Base-by-base conservation (phyloP, 139 green algal species). In the Ostreobium quekettii region DNA sequence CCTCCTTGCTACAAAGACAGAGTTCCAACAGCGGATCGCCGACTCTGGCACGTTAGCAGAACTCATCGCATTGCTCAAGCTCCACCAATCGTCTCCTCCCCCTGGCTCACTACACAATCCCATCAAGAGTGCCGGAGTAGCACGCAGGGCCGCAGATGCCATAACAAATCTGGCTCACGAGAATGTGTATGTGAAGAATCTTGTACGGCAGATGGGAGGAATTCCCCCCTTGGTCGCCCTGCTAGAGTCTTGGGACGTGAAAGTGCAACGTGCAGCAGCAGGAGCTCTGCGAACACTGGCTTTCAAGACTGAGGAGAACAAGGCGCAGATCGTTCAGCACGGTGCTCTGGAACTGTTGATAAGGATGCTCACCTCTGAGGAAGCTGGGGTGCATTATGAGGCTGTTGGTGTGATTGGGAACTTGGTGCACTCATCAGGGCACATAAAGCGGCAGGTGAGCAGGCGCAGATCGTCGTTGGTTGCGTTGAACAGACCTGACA, bases 241-340 rank as follows among this genome's bases (percentile, higher is more conserved):
- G 49, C 75, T 98, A 26, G 82, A 90, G 42, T 82, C 78, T 1
- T 80, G 82, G 60, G 93, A 97, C 66, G 38, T 81, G 47, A 98
- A 97, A 77, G 88, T 93, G 30, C 87, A 97, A 73, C 76, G 89
- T 0, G 91, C 93, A 11, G 87, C 83, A 19, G 90, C 90, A 19
- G 87, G 88, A 4, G 86, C 88, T 1, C 74, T 99, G 76, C 78
- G 93, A 30, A 97, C 92, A 2, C 80, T 99, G 28, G 93, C 94
- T 0, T 99, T 99, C 82, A 98, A 97, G 68, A 97, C 97, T 60
- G 91, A 98, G 31, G 88, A 95, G 47, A 98, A 98, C 83, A 99
- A 99, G 74, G 83, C 89, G 31, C 85, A 93, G 73, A 99, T 99
- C 11, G 93, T 98, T 48, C 87, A 97, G 36, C 85, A 85, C 47